phyloP scores from a whole-genome alignment of 2,329 filamentous ascomycete species.

The Apiospora rasikravindrae region DNA sequence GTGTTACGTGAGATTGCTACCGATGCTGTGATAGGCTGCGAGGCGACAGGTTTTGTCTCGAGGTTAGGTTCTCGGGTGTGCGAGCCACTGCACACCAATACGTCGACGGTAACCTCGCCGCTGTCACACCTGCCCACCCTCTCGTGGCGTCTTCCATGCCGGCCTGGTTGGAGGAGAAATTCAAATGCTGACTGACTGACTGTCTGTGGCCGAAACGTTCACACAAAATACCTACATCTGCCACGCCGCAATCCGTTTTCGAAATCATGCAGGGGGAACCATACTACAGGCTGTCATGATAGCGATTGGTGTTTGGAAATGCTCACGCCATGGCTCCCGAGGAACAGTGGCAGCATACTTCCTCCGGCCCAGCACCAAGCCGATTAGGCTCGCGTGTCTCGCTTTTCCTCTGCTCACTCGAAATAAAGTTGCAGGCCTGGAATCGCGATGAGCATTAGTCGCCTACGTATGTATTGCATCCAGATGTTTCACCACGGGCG shows the following conservation, averaged over 20 bases:
- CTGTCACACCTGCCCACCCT: constrained; percentile 9
- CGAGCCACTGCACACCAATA: constrained; percentile 12
- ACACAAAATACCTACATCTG: background rate
- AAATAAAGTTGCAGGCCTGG: background rate
- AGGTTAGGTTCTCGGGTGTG: constrained; percentile 3
- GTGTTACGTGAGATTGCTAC: background rate
- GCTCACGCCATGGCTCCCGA: background rate
- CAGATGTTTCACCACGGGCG: background rate
- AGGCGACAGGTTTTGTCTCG: background rate
- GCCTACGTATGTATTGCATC: background rate
- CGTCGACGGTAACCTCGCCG: constrained; percentile 4
- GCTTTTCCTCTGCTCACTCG: background rate
- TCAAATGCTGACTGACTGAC: constrained; percentile 3
- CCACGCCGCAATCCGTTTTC: background rate
- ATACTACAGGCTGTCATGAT: background rate
- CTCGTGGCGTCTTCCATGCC: background rate
- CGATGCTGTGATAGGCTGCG: constrained; percentile 5
- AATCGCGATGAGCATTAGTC: background rate
- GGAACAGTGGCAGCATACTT: background rate
- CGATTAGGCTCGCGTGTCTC: background rate
- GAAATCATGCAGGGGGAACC: background rate
- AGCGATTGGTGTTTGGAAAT: background rate
- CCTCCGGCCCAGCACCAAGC: background rate
- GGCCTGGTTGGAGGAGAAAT: background rate
- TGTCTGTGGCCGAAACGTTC: background rate